Evolutionary conservation across 805 yeast species (phyloP), one percentile per base, ranked within the genome.

Genomic region (Starmera amethionina): DNA sequence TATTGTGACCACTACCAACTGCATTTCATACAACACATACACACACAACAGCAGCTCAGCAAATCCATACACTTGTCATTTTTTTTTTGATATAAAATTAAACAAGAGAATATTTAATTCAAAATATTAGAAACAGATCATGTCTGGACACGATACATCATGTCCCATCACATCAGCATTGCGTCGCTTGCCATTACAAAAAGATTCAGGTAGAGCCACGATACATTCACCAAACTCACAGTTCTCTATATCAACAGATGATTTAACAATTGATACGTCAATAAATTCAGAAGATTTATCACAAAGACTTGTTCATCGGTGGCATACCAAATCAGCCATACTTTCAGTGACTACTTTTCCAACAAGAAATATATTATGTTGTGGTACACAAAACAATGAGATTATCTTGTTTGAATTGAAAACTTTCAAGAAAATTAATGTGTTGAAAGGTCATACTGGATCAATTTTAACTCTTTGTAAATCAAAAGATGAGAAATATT

Each of bases 331-430:
- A 2, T 78, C 75, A 49, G 80, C 95, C 1, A 79, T 89, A 14
- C 70, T 93, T 8, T 81, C 95, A 37, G 74, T 78, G 4, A 72
- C 75, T 8, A 70, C 82, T 8, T 77, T 82, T 18, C 82, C 85
- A 0, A 58, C 60, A 25, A 65, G 69, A 42, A 70, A 70, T 30
- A 58, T 82, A 8, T 47, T 90, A 5, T 83, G 85, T 55, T 93
- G 95, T 41, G 98, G 98, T 9, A 87, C 96, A 1, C 95, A 89
- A 48, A 85, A 84, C 51, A 84, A 93, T 10, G 75, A 74, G 47
- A 81, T 90, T 33, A 60, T 85, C 32, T 80, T 85, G 1, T 79
- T 72, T 52, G 90, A 86, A 50, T 63, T 83, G 40, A 60, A 59
- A 5, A 78, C 83, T 1, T 90, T 75, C 56, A 78, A 79, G 47